Percentiles rank a stretch among this genome's conserved stretches.
phyloP scores from a whole-genome alignment of 2,329 filamentous ascomycete species.

The Alternaria triticina region DNA sequence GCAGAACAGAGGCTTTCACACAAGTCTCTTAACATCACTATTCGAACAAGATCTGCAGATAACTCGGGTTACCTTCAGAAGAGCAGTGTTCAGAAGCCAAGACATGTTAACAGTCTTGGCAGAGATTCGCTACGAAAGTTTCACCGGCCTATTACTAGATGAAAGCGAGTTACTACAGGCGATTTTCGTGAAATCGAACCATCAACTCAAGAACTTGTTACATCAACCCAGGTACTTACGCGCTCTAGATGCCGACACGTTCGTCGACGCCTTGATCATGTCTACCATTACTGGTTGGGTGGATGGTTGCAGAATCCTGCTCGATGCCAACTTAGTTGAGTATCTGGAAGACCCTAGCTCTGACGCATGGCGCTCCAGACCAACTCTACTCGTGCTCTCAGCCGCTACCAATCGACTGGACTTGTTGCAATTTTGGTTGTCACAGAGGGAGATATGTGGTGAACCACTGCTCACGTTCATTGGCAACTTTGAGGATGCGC shows the following conservation, averaged over 20 bases:
- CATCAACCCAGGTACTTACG: accelerated
- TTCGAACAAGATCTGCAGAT: background rate
- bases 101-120: background rate
- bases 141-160: background rate
- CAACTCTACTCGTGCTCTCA: background rate
- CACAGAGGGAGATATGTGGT: background rate
- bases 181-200: background rate
- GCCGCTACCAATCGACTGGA: background rate
- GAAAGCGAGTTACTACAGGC: background rate
- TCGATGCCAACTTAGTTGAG: accelerated
- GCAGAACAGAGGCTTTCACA: accelerated
- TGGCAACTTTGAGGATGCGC: background rate
- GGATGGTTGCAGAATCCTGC: background rate
- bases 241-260: accelerated
- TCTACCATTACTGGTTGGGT: background rate
- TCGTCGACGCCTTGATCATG: background rate
- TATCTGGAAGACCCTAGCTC: accelerated
- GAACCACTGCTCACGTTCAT: background rate
- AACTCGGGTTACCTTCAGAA: accelerated
- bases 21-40: accelerated
- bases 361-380: accelerated
- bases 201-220: background rate
- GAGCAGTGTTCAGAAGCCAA: accelerated
- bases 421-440: background rate
- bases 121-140: background rate